These are phyloP conservation scores for Trichocomaceae sp. DNA, from an alignment of 2,329 filamentous ascomycete species.

Conservation along the genomic window DNA sequence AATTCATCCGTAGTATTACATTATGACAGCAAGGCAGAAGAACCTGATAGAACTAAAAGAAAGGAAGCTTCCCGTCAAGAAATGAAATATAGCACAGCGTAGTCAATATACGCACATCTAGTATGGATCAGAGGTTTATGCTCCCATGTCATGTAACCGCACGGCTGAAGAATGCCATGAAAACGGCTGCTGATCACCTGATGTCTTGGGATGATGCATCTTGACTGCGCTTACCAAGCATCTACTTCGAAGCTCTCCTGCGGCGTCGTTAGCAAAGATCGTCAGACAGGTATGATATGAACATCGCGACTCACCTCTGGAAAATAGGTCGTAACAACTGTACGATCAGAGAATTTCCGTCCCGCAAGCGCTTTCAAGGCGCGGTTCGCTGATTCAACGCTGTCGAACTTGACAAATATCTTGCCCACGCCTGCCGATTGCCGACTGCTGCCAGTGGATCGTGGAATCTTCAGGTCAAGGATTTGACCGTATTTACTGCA, in stretches of 20 bases:
- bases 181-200: not conserved
- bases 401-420: conserved; percentile 93
- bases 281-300: conserved; percentile 24
- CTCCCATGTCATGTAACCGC: not conserved
- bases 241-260: conserved; percentile 91
- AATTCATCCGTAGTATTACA: not conserved
- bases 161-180: not conserved
- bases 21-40: not conserved
- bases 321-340: conserved; percentile 94
- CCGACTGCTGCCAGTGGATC: conserved; percentile 73
- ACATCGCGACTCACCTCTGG: conserved; percentile 61
- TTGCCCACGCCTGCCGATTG: conserved; percentile 89
- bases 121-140: not conserved
- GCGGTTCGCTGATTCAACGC: conserved; percentile 67
- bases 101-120: not conserved
- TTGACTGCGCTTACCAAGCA: conserved; percentile 59
- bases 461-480: conserved; percentile 83
- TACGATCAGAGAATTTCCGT: conserved; percentile 91
- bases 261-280: conserved; percentile 13
- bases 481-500: conserved; percentile 85
- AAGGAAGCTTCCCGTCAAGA: not conserved
- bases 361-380: conserved; percentile 87
- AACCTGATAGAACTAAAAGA: not conserved
- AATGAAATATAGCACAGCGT: not conserved
- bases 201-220: not conserved